Percentiles rank a stretch among this genome's conserved stretches.
Evolutionary conservation across 192 early-diverging fungal species (phyloP).

Genomic region (Coemansia sp.): DNA sequence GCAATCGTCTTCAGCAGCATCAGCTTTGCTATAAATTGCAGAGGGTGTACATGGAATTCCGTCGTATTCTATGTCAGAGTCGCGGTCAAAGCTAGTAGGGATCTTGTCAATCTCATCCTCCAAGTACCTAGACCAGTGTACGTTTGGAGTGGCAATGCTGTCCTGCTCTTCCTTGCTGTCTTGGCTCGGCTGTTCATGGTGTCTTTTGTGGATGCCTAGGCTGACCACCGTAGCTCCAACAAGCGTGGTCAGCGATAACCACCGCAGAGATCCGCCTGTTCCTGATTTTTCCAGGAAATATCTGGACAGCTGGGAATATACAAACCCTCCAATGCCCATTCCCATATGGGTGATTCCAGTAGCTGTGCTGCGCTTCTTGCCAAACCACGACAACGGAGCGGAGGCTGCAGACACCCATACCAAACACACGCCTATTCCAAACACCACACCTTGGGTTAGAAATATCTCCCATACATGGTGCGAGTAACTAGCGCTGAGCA

Average conservation of each 20-base stretch:
- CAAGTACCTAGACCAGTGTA: slow-evolving; percentile 42
- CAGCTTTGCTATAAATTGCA: neutral
- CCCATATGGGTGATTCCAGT: slow-evolving; percentile 71
- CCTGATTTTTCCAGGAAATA: slow-evolving; percentile 48
- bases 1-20: neutral
- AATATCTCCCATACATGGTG: slow-evolving; percentile 66
- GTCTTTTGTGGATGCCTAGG: slow-evolving; percentile 45
- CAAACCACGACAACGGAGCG: slow-evolving; percentile 68
- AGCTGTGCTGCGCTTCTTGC: slow-evolving; percentile 58
- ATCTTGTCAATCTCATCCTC: slow-evolving; percentile 18
- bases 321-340: slow-evolving; percentile 64
- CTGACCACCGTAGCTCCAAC: slow-evolving; percentile 35
- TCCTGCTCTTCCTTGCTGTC: neutral
- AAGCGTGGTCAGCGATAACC: slow-evolving; percentile 42
- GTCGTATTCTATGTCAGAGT: neutral
- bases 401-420: slow-evolving; percentile 63
- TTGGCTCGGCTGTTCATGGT: slow-evolving; percentile 10
- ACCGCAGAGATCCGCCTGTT: slow-evolving; percentile 43
- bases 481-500: slow-evolving; percentile 61
- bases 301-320: slow-evolving; percentile 58
- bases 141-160: slow-evolving; percentile 28
- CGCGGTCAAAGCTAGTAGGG: slow-evolving; percentile 14
- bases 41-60: neutral
- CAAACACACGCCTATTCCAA: slow-evolving; percentile 60
- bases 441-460: slow-evolving; percentile 66